phyloP scores from a whole-genome alignment of 345 rosid genomes.

The Excoecaria agallocha region DNA sequence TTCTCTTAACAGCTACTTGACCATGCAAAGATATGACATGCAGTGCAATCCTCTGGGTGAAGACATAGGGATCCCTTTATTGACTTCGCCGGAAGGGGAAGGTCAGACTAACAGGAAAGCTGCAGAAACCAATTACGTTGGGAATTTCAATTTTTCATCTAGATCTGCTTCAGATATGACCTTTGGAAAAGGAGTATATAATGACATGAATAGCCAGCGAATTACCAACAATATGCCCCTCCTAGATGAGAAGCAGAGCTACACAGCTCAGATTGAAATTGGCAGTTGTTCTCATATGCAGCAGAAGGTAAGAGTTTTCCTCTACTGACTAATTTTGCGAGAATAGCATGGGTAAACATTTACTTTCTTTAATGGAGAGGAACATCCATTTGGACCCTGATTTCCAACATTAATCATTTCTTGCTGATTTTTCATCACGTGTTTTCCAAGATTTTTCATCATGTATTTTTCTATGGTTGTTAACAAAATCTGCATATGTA shows the following conservation, averaged over 20 bases:
- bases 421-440: too few species aligned
- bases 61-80: constrained; percentile 22
- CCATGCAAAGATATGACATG: constrained; percentile 35
- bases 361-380: neutral
- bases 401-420: neutral
- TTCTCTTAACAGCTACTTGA: constrained; percentile 41
- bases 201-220: constrained; percentile 34
- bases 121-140: constrained; percentile 28
- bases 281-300: constrained; percentile 34
- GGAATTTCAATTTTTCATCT: constrained; percentile 35
- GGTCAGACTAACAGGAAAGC: constrained; percentile 37
- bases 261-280: constrained; percentile 30
- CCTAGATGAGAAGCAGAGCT: constrained; percentile 35
- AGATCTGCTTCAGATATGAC: constrained; percentile 35
- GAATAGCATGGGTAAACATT: neutral
- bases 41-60: constrained; percentile 29
- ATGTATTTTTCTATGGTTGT: neutral
- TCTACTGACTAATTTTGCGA: constrained; percentile 11
- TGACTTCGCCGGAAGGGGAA: constrained; percentile 30
- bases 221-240: constrained; percentile 28
- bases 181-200: constrained; percentile 29
- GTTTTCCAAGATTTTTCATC: too few species aligned
- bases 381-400: neutral
- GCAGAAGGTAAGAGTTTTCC: constrained; percentile 46
- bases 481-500: neutral